Percentiles rank a stretch among this genome's conserved stretches.
phyloP scores from a whole-genome alignment of 352 stramenopile species.

The Pythium dissimile region DNA sequence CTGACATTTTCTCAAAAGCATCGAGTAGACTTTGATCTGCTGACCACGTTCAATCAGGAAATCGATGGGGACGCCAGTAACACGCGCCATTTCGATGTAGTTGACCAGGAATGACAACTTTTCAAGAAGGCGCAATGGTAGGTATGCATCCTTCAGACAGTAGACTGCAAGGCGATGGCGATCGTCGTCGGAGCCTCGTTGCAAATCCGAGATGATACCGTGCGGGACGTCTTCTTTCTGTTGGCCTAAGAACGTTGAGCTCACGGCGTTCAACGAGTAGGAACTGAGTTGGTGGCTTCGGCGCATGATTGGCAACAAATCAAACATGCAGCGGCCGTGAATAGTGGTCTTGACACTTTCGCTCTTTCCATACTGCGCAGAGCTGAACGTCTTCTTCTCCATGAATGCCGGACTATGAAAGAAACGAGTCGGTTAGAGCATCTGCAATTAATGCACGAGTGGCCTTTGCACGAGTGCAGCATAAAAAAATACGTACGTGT shows the following conservation, averaged over 20 bases:
- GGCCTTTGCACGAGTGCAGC: too few relatives aligned
- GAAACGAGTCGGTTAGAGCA: too few relatives aligned
- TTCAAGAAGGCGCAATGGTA: slow-evolving; percentile 96
- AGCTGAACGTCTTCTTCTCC: slow-evolving; percentile 98
- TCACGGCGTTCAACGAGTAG: slow-evolving; percentile 99
- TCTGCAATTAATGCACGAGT: too few relatives aligned
- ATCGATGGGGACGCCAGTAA: slow-evolving; percentile 97
- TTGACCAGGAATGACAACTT: slow-evolving; percentile 99
- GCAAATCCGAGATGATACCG: slow-evolving; percentile 95
- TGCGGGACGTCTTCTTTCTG: slow-evolving; percentile 99
- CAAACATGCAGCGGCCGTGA: slow-evolving; percentile 97
- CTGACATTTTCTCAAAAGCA: slow-evolving; percentile 97
- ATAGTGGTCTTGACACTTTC: slow-evolving; percentile 99
- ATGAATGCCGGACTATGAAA: slow-evolving; percentile 67
- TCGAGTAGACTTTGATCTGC: slow-evolving; percentile 99
- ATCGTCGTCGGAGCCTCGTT: slow-evolving; percentile 96
- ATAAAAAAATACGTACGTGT: slow-evolving; percentile 51
- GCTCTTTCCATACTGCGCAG: slow-evolving; percentile 95
- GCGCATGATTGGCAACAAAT: slow-evolving; percentile 99
- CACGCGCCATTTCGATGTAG: slow-evolving; percentile 99
- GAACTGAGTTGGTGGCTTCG: slow-evolving; percentile 98
- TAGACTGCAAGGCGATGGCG: slow-evolving; percentile 98
- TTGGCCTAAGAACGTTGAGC: slow-evolving; percentile 95
- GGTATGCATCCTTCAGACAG: slow-evolving; percentile 98
- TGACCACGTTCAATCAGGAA: slow-evolving; percentile 98